Evolutionary conservation across 345 rosid species (phyloP).

Genomic region (Eucalyptus sp.): DNA sequence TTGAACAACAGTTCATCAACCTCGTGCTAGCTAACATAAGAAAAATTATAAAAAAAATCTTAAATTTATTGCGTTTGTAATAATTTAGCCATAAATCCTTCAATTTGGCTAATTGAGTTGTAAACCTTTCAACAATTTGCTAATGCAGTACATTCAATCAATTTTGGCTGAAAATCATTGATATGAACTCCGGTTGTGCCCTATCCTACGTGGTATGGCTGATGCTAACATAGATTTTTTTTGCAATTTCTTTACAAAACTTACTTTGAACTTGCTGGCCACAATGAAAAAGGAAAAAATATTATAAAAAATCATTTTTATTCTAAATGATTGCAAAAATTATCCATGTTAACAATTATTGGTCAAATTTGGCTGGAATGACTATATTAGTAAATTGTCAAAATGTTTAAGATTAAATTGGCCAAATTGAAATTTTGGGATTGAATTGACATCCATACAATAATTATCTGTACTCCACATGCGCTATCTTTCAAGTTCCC

Average conservation of each 20-base stretch:
- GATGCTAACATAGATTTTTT: fast-evolving
- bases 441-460: fast-evolving
- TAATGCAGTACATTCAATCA: fast-evolving
- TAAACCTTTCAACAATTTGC: not conserved
- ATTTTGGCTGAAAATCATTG: fast-evolving
- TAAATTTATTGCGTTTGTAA: not conserved
- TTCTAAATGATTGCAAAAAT: not conserved
- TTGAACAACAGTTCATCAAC: not conserved
- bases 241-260: not conserved
- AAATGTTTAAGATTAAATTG: not conserved
- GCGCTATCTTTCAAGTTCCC: not conserved
- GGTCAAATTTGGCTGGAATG: not conserved
- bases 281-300: not conserved
- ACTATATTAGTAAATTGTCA: not conserved
- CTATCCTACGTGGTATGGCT: fast-evolving
- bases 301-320: not conserved
- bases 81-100: fast-evolving
- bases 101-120: not conserved
- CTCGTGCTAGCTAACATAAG: not conserved
- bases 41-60: not conserved
- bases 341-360: fast-evolving
- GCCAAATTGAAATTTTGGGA: not conserved
- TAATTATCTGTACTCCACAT: not conserved
- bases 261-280: not conserved
- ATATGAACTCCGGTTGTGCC: fast-evolving